phyloP scores from a whole-genome alignment of 176 grass and related monocot genomes.

The Metroxylon sagu region DNA sequence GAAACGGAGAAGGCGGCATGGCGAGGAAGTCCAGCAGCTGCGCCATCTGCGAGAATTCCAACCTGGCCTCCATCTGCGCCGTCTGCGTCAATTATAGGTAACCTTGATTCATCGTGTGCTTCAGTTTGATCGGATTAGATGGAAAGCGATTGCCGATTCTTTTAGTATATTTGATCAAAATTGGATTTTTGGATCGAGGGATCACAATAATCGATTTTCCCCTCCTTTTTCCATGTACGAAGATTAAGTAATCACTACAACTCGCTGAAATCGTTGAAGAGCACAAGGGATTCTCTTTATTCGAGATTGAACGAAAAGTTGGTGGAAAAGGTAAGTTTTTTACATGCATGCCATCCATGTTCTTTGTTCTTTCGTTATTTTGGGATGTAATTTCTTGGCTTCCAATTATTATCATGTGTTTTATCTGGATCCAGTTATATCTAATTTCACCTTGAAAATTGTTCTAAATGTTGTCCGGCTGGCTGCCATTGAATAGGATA shows the following conservation, averaged over 20 bases:
- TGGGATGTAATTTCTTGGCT: not conserved
- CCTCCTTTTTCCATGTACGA: constrained; percentile 4
- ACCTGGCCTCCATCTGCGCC: constrained; percentile 80
- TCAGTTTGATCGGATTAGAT: not conserved
- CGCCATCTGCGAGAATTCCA: constrained; percentile 70
- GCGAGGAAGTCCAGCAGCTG: constrained; percentile 23
- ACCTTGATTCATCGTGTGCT: not conserved
- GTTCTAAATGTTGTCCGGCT: too few relatives aligned
- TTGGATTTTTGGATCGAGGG: not conserved
- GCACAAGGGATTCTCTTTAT: constrained; percentile 47
- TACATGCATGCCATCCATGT: not conserved
- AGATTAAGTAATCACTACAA: constrained; percentile 55
- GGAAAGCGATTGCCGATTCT: not conserved
- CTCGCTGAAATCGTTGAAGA: constrained; percentile 45
- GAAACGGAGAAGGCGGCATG: too few relatives aligned
- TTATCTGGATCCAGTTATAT: too few relatives aligned
- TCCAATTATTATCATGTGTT: not conserved
- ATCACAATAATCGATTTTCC: too few relatives aligned
- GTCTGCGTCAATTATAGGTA: constrained; percentile 71
- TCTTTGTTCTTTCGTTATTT: constrained; percentile 2
- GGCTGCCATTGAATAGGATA: too few relatives aligned
- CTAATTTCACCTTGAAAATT: too few relatives aligned
- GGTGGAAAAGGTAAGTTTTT: constrained; percentile 49
- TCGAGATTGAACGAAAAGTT: constrained; percentile 35
- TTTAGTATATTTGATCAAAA: too few relatives aligned